Conservation (phyloP, 306 rosid species). For the Fagus crenata region DNA sequence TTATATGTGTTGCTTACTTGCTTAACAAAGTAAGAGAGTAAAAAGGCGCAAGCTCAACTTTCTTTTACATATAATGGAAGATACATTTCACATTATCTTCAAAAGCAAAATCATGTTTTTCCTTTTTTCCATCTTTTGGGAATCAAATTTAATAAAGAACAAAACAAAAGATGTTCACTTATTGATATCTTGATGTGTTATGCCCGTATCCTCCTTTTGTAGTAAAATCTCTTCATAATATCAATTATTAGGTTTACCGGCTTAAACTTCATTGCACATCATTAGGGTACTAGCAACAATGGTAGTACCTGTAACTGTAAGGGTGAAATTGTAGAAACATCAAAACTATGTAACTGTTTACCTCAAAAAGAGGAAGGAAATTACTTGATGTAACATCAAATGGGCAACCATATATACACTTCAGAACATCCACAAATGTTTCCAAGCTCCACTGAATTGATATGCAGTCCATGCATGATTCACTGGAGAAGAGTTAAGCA, state of each 20-base stretch:
- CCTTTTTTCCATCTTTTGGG: background rate
- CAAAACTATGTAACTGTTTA: slow-evolving; percentile 24
- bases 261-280: background rate
- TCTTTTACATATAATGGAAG: background rate
- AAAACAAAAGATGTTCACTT: background rate
- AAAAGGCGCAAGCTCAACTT: background rate
- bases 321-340: background rate
- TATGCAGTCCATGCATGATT: slow-evolving; percentile 49
- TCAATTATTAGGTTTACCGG: background rate
- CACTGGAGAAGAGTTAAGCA: slow-evolving; percentile 44
- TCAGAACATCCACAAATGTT: slow-evolving; percentile 53
- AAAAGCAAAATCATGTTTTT: background rate
- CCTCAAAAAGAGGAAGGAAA: slow-evolving; percentile 68
- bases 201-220: background rate
- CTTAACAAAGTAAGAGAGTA: background rate
- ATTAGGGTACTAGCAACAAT: slow-evolving; percentile 9
- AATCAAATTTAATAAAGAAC: background rate
- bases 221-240: background rate
- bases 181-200: background rate
- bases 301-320: background rate
- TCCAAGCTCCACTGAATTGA: slow-evolving; percentile 53
- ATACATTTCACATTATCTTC: background rate
- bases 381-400: slow-evolving; percentile 49
- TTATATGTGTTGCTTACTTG: background rate
- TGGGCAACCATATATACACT: slow-evolving; percentile 49